Evolutionary conservation across 2,329 filamentous ascomycete genomes (phyloP).

Genomic region (Sporothrix mexicana): DNA sequence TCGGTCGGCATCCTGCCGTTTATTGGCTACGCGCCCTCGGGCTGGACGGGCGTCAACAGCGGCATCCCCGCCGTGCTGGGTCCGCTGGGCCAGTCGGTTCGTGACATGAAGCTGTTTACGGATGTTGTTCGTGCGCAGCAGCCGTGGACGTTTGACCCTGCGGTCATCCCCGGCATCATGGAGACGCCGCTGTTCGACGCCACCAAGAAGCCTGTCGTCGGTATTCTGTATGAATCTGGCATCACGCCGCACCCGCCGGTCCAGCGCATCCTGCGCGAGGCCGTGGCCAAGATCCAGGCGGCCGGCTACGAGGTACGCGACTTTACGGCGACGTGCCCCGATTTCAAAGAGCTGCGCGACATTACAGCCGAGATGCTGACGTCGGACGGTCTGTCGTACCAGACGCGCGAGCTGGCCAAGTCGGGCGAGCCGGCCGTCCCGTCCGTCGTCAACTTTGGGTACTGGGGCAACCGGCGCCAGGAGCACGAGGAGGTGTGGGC

Average conservation of each 20-base stretch:
- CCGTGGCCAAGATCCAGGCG: conserved; percentile 26
- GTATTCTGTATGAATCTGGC: conserved; percentile 32
- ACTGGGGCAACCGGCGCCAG: conserved; percentile 35
- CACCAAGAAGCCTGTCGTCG: conserved; percentile 30
- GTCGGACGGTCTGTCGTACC: conserved; percentile 36
- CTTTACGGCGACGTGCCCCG: conserved; percentile 37
- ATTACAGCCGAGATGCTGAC: conserved; percentile 33
- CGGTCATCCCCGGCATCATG: conserved; percentile 33
- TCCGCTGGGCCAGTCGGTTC: conserved; percentile 33
- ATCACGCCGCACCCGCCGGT: conserved; percentile 34
- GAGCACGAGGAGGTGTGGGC: conserved; percentile 37
- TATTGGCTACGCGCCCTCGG: conserved; percentile 36
- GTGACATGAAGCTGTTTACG: conserved; percentile 33
- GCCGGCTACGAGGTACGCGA: conserved; percentile 35
- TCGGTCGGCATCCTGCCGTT: conserved; percentile 38
- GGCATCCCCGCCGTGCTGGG: conserved; percentile 35
- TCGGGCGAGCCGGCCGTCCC: conserved; percentile 36
- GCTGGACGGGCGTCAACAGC: conserved; percentile 35
- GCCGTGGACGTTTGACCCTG: conserved; percentile 36
- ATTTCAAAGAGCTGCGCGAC: conserved; percentile 36
- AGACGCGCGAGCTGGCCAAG: conserved; percentile 33
- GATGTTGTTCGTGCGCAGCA: conserved; percentile 27
- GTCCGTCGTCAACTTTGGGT: conserved; percentile 36
- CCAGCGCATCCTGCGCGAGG: conserved; percentile 32
- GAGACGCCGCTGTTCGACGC: conserved; percentile 16